A percentile compares a stretch with the other conserved stretches of the same genome.
Evolutionary conservation across 257 asterid species (phyloP).

Genomic region (Marsdenia floribunda): DNA sequence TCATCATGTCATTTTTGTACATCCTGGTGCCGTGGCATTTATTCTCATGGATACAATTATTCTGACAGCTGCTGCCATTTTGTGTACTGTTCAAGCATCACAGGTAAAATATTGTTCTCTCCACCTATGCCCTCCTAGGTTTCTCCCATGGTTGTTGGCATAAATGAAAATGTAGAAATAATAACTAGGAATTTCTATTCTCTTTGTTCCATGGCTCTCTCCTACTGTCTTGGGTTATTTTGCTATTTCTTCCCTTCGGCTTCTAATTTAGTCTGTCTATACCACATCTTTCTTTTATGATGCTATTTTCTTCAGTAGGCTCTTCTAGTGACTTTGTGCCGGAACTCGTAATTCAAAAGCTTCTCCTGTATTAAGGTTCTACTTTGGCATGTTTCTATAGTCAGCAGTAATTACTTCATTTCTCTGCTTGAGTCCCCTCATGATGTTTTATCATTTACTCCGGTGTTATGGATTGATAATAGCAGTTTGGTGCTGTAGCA

Average conservation of each 20-base stretch:
- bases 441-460: too few species aligned
- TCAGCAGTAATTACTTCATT: too few species aligned
- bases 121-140: background rate
- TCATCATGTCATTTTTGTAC: conserved; percentile 42
- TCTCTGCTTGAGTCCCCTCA: too few species aligned
- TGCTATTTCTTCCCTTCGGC: background rate
- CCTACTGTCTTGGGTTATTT: background rate
- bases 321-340: too few species aligned
- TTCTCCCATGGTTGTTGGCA: background rate
- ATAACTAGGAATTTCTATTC: background rate
- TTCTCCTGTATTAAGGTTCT: too few species aligned
- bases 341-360: too few species aligned
- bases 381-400: too few species aligned
- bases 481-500: too few species aligned
- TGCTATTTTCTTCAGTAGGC: too few species aligned
- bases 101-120: conserved; percentile 48
- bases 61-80: conserved; percentile 51
- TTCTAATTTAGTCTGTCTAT: background rate
- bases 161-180: background rate
- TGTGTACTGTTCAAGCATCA: conserved; percentile 52
- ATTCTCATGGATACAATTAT: conserved; percentile 68
- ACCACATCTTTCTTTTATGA: too few species aligned
- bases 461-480: too few species aligned
- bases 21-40: conserved; percentile 72
- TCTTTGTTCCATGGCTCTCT: background rate